Conservation (phyloP, 2,329 filamentous ascomycete genomes). For the Ophiocordyceps robertsii region DNA sequence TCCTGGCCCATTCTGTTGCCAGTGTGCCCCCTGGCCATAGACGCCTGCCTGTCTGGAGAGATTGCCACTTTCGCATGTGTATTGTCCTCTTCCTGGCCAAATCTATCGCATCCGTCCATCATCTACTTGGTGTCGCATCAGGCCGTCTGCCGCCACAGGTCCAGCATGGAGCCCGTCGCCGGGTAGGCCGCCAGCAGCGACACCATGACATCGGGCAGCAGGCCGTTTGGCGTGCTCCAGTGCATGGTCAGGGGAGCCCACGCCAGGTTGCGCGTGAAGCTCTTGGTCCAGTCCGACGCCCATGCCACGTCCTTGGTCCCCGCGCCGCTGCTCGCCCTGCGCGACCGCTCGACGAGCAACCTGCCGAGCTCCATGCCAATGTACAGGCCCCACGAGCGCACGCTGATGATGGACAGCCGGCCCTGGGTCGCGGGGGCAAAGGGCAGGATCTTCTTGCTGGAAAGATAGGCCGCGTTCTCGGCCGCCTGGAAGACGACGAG, state of each 20-base stretch:
- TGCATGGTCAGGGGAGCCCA: slow-evolving; percentile 78
- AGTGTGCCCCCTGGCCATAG: too few relatives aligned
- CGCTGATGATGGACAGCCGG: slow-evolving; percentile 57
- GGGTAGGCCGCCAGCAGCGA: slow-evolving; percentile 30
- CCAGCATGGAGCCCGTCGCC: slow-evolving; percentile 28
- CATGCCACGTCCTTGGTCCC: slow-evolving; percentile 25
- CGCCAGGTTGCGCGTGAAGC: slow-evolving; percentile 54
- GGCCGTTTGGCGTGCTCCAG: slow-evolving; percentile 60
- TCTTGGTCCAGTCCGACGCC: slow-evolving; percentile 44
- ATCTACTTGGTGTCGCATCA: slow-evolving; percentile 1
- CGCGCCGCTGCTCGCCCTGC: slow-evolving; percentile 21
- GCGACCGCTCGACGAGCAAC: slow-evolving; percentile 35
- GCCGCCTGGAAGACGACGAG: slow-evolving; percentile 62
- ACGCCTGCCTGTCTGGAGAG: too few relatives aligned
- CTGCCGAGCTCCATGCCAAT: slow-evolving; percentile 63
- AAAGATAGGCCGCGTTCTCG: slow-evolving; percentile 74
- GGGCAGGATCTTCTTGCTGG: slow-evolving; percentile 55
- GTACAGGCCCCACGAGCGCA: slow-evolving; percentile 68
- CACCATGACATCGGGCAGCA: slow-evolving; percentile 26
- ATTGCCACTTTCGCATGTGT: too few relatives aligned
- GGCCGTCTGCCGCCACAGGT: slow-evolving; percentile 28
- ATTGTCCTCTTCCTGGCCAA: too few relatives aligned
- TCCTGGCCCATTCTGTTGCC: too few relatives aligned
- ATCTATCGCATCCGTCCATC: too few relatives aligned
- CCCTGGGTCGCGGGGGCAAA: slow-evolving; percentile 42